Percentiles rank a stretch among this genome's conserved stretches.
phyloP scores from a whole-genome alignment of 768 basidiomycete species.

The Boletales sp. region DNA sequence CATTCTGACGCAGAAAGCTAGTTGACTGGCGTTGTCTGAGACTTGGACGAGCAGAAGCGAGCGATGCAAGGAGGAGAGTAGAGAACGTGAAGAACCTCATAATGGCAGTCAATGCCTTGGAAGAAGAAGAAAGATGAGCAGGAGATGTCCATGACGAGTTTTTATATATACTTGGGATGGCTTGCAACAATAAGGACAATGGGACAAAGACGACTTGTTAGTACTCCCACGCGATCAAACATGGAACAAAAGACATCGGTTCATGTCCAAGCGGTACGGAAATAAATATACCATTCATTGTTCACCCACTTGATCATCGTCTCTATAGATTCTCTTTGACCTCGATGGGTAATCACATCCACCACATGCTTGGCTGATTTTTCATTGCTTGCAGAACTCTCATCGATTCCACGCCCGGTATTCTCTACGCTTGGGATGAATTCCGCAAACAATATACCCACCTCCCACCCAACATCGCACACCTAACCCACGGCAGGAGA shows the following conservation, averaged over 20 bases:
- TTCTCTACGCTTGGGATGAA: conserved; percentile 71
- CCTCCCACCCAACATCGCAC: conserved; percentile 50
- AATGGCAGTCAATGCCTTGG: conserved; percentile 14
- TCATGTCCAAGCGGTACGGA: conserved; percentile 51
- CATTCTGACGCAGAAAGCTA: conserved; percentile 35
- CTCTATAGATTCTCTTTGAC: conserved; percentile 58
- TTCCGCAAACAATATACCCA: conserved; percentile 59
- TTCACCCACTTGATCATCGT: neutral
- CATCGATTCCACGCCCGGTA: conserved; percentile 82
- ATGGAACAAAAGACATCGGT: conserved; percentile 27
- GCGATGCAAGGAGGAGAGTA: conserved; percentile 23
- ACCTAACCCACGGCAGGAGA: conserved; percentile 72
- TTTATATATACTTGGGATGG: too few species aligned
- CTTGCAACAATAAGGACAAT: conserved; percentile 7
- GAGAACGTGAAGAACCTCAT: conserved; percentile 42
- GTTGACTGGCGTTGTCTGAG: conserved; percentile 25
- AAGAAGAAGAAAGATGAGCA: neutral
- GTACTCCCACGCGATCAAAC: neutral
- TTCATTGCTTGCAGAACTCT: conserved; percentile 47
- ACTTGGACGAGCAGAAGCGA: conserved; percentile 36
- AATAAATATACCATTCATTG: neutral
- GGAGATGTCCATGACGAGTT: neutral
- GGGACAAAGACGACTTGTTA: neutral
- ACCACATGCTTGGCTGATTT: neutral
- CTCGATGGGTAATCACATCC: conserved; percentile 58